phyloP scores from a whole-genome alignment of 2,329 filamentous ascomycete genomes.

The Ophiocordyceps australis region DNA sequence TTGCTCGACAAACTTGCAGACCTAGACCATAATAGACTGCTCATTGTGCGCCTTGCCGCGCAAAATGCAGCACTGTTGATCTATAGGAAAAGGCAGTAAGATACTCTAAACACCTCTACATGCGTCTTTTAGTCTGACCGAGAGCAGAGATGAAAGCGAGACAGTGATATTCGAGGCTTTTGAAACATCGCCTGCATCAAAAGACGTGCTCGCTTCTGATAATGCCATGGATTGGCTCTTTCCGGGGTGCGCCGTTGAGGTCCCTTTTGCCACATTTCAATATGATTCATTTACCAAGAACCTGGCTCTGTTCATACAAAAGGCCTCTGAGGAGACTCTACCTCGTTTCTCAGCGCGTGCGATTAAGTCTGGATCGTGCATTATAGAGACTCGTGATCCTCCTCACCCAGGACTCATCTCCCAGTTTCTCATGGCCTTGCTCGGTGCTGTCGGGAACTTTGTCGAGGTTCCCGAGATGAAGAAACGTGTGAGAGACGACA shows the following conservation, averaged over 20 bases:
- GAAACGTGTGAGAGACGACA: slow-evolving; percentile 47
- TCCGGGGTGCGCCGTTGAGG: slow-evolving; percentile 29
- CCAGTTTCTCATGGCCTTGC: slow-evolving; percentile 38
- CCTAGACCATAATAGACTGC: neutral
- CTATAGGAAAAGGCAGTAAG: slow-evolving; percentile 5
- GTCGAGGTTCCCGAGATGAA: slow-evolving; percentile 18
- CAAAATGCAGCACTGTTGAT: slow-evolving; percentile 16
- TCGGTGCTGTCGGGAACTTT: slow-evolving; percentile 31
- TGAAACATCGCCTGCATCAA: slow-evolving; percentile 33
- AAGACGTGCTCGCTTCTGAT: slow-evolving; percentile 29
- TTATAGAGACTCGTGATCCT: slow-evolving; percentile 39
- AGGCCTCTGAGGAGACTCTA: slow-evolving; percentile 32
- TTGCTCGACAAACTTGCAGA: slow-evolving; percentile 1
- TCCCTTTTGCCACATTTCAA: slow-evolving; percentile 16
- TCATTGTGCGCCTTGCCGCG: slow-evolving; percentile 5
- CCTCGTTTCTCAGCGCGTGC: slow-evolving; percentile 31
- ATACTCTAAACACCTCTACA: neutral
- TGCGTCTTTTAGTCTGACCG: neutral
- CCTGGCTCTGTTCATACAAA: slow-evolving; percentile 33
- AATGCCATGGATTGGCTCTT: slow-evolving; percentile 40
- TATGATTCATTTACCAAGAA: slow-evolving; percentile 21
- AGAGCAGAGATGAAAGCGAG: slow-evolving; percentile 3
- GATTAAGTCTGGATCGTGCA: slow-evolving; percentile 27
- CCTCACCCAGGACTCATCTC: slow-evolving; percentile 37
- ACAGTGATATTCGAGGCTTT: slow-evolving; percentile 33